Percentiles rank a stretch among this genome's conserved stretches.
Conservation (phyloP, 768 basidiomycete genomes). For the Gloeophyllum trabeum region DNA sequence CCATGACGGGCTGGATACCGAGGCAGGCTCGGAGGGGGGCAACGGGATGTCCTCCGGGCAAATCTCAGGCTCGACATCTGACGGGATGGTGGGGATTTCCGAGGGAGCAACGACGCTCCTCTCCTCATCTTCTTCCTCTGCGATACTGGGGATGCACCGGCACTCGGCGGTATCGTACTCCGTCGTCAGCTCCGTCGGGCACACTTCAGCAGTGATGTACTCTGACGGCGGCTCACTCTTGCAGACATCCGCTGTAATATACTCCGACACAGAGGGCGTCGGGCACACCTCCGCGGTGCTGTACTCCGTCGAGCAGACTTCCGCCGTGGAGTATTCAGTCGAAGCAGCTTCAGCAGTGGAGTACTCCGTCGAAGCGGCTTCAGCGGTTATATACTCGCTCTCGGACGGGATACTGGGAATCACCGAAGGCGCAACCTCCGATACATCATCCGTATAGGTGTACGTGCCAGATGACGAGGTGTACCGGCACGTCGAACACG, state of each 20-base stretch:
- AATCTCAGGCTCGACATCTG: conserved; percentile 4
- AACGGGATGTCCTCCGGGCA: conserved; percentile 28
- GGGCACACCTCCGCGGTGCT: conserved; percentile 7
- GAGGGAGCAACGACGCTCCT: conserved; percentile 13
- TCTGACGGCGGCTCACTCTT: conserved; percentile 26
- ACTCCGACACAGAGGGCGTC: conserved; percentile 1
- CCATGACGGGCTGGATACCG: conserved; percentile 17
- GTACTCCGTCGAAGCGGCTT: conserved; percentile 33
- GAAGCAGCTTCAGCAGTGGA: conserved; percentile 52
- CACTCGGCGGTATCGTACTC: conserved; percentile 38
- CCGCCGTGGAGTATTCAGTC: conserved; percentile 23
- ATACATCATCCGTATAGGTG: too few relatives aligned
- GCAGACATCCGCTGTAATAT: conserved; percentile 7
- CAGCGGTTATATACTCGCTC: conserved; percentile 31
- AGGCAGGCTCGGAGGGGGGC: conserved; percentile 23
- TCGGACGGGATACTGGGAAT: background rate
- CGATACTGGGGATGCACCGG: conserved; percentile 10
- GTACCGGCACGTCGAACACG: conserved; percentile 1
- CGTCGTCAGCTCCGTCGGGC: conserved; percentile 25
- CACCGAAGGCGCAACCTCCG: too few relatives aligned
- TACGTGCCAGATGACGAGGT: conserved; percentile 18
- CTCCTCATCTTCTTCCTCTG: conserved; percentile 19
- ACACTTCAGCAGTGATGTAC: conserved; percentile 29
- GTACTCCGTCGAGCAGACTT: conserved; percentile 17
- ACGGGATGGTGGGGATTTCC: conserved; percentile 18